Base-by-base conservation (phyloP, 352 stramenopile species). In the Phytophthora aleatoria region DNA sequence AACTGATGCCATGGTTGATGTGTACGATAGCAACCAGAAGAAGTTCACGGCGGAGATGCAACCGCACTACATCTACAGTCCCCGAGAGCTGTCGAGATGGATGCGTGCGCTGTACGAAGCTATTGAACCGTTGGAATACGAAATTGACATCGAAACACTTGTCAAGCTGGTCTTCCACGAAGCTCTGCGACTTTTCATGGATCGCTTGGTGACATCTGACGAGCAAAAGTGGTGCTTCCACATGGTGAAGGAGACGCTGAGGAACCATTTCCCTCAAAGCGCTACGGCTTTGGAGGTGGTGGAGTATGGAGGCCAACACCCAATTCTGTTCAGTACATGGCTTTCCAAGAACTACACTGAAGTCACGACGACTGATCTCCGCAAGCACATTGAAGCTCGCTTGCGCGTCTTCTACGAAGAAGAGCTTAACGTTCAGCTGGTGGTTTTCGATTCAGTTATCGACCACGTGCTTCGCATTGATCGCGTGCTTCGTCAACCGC, bases 21-120 rank as follows among this genome's bases (percentile, higher is more conserved):
- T 99, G 7, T 99, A 99, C 75, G 86, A 94, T 50, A 81, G 88
- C 57, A 99, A 99, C 73, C 95, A 99, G 70, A 92, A 90, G 48
- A 87, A 89, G 44, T 99, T 99, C 70, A 97, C 87, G 1, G 79
- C 94, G 2, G 91, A 98, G 60, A 85, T 95, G 69, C 88, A 98
- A 50, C 92, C 96, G 7, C 98, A 99, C 69, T 99, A 99, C 76
- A 99, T 99, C 49, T 99, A 99, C 78, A 99, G 97, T 63, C 98
- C 98, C 15, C 90, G 98, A 54, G 98, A 99, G 76, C 79, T 99
- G 5, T 99, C 92, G 43, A 87, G 98, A 71, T 99, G 98, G 98
- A 98, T 99, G 69, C 91, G 98, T 38, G 97, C 97, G 12, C 79
- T 99, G 64, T 99, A 99, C 72, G 97, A 99, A 77, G 95, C 97